These are phyloP conservation scores for Inonotus hispidus DNA, from an alignment of 1,284 basidiomycete species.

Conservation along the genomic window DNA sequence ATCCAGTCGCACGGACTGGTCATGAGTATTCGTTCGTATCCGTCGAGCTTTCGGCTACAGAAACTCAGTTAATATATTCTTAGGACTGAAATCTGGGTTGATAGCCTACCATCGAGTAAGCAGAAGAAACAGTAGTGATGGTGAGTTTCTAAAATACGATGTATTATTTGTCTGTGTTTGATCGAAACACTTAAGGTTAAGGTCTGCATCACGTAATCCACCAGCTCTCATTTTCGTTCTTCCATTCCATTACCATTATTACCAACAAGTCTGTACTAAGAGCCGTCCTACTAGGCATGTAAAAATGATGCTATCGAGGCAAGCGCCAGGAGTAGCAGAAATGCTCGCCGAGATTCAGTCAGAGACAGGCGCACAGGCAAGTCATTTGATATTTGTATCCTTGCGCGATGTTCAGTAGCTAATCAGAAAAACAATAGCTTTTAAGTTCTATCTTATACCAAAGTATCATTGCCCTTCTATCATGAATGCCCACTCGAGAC, in stretches of 20 bases:
- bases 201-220: neutral
- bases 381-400: neutral
- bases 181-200: neutral
- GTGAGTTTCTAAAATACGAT: neutral
- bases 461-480: constrained; percentile 20
- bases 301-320: neutral
- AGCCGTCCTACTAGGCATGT: no score
- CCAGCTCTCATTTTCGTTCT: neutral
- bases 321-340: neutral
- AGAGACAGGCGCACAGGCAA: constrained; percentile 13
- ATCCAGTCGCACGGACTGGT: constrained; percentile 44
- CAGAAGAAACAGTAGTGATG: no score
- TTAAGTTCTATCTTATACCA: constrained; percentile 31
- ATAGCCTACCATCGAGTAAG: neutral
- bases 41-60: constrained; percentile 55
- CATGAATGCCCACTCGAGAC: neutral
- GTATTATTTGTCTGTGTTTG: neutral
- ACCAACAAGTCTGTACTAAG: neutral
- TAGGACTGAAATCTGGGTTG: neutral
- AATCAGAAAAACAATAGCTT: constrained; percentile 29
- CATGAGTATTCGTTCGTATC: constrained; percentile 41
- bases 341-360: constrained; percentile 13
- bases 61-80: neutral
- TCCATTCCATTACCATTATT: neutral
- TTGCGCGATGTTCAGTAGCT: neutral